Evolutionary conservation across 1,139 yeast genomes (phyloP).

Genomic region (Sporopachydermia cereana): DNA sequence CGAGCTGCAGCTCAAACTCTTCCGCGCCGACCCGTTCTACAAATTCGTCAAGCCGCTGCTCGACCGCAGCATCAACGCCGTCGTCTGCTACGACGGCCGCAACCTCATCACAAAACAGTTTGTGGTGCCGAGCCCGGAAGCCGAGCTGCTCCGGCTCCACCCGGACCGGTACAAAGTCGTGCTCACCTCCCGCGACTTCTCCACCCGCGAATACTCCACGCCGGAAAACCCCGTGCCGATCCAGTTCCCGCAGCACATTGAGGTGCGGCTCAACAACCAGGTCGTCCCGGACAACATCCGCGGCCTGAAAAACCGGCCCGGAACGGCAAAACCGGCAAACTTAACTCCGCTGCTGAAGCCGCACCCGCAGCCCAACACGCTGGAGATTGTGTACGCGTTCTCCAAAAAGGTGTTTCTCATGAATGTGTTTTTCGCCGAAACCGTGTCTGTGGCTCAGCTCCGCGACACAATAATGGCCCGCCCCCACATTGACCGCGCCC

Average conservation of each 20-base stretch:
- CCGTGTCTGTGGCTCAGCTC: constrained; percentile 15
- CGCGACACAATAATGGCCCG: constrained; percentile 18
- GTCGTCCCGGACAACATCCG: constrained; percentile 20
- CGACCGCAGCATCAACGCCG: background rate
- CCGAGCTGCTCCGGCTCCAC: background rate
- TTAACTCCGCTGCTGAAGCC: constrained; percentile 16
- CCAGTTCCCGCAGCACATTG: constrained; percentile 17
- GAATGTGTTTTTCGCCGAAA: constrained; percentile 19
- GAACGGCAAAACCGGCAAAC: constrained; percentile 29
- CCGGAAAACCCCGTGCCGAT: constrained; percentile 10
- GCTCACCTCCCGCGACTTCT: background rate
- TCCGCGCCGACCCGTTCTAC: constrained; percentile 1
- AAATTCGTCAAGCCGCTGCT: background rate
- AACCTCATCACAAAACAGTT: background rate
- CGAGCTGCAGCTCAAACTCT: background rate
- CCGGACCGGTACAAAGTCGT: background rate
- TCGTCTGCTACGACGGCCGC: constrained; percentile 1
- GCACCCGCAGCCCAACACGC: constrained; percentile 11
- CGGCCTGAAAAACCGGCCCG: constrained; percentile 27
- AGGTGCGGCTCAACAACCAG: constrained; percentile 15
- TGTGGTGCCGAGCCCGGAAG: constrained; percentile 2
- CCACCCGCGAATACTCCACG: constrained; percentile 7
- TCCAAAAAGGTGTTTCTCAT: constrained; percentile 17
- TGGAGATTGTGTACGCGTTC: constrained; percentile 16
- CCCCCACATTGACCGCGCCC: constrained; percentile 20